Base-by-base conservation (phyloP, 148 eudicot genomes). In the Simmondsia chinensis region DNA sequence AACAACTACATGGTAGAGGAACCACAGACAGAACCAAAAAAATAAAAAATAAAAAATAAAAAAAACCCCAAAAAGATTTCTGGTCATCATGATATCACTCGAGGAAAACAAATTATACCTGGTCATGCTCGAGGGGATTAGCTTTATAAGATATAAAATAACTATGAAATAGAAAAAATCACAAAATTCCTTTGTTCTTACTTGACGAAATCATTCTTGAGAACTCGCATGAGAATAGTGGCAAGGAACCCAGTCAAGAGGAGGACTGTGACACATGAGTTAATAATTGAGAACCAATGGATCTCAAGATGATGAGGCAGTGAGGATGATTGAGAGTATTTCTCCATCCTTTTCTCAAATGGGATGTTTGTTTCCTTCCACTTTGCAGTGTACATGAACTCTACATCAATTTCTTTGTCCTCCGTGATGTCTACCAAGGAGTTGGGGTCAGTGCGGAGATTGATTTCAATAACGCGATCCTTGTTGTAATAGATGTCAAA, bases 181-280 rank as follows among this genome's bases (percentile, higher is more conserved):
- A 25, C 25, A 12, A 31, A 27, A 2, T 4, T 29, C 9, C 36
- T 53, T 10, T 8, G 25, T 33, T 60, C 83, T 73, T 69, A 77
- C 83, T 77, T 77, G 14, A 77, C 83, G 63, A 72, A 77, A 41
- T 77, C 83, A 50, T 77, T 77, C 69, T 77, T 77, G 44, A 77
- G 71, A 48, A 77, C 83, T 43, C 83, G 73, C 79, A 77, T 77
- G 40, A 77, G 83, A 57, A 77, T 77, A 2, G 73, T 73, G 37
- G 83, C 83, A 41, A 77, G 79, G 44, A 77, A 77, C 32, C 79
- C 79, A 40, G 79, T 77, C 37, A 73, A 49, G 37, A 77, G 73
- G 33, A 77, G 79, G 28, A 77, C 79, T 34, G 79, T 77, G 29
- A 77, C 79, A 56, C 83, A 77, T 14, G 83, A 77, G 50, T 77